Evolutionary conservation across 371 early-diverging fungal species (phyloP).

Genomic region (Haplosporangium sp.): DNA sequence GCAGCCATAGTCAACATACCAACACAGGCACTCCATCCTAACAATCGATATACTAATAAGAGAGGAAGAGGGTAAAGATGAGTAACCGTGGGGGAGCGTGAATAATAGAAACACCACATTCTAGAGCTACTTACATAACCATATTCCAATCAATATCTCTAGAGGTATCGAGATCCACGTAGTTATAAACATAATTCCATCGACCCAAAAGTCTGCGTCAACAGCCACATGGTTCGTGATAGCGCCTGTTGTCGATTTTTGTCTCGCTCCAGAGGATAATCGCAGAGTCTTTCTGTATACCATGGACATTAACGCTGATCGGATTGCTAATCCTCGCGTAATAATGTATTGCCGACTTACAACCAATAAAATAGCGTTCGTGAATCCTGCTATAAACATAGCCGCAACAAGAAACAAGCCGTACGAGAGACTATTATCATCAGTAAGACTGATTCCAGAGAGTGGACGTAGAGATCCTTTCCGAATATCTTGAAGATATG

Average conservation of each 20-base stretch:
- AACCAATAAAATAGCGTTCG: conserved; percentile 70
- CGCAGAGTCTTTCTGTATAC: conserved; percentile 89
- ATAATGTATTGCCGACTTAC: conserved; percentile 67
- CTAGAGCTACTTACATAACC: conserved; percentile 7
- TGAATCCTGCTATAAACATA: conserved; percentile 17
- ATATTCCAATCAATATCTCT: conserved; percentile 20
- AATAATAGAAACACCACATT: neutral
- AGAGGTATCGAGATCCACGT: conserved; percentile 14
- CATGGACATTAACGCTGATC: conserved; percentile 82
- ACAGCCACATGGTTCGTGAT: conserved; percentile 85
- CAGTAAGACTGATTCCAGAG: neutral
- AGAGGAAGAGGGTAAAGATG: neutral
- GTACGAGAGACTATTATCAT: conserved; percentile 7
- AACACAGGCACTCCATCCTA: conserved; percentile 37
- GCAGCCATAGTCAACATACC: conserved; percentile 18
- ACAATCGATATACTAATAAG: conserved; percentile 22
- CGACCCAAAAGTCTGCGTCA: conserved; percentile 67
- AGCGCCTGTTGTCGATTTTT: conserved; percentile 65
- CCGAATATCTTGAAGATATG: conserved; percentile 25
- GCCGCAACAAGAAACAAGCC: conserved; percentile 17
- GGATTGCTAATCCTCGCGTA: conserved; percentile 20
- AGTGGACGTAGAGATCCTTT: neutral
- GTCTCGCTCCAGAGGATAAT: conserved; percentile 74
- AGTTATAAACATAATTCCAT: conserved; percentile 1
- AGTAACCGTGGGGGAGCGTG: neutral